Evolutionary conservation across 192 early-diverging fungal genomes (phyloP), one percentile per base, ranked within the genome.

Genomic region (Gigaspora rosea): DNA sequence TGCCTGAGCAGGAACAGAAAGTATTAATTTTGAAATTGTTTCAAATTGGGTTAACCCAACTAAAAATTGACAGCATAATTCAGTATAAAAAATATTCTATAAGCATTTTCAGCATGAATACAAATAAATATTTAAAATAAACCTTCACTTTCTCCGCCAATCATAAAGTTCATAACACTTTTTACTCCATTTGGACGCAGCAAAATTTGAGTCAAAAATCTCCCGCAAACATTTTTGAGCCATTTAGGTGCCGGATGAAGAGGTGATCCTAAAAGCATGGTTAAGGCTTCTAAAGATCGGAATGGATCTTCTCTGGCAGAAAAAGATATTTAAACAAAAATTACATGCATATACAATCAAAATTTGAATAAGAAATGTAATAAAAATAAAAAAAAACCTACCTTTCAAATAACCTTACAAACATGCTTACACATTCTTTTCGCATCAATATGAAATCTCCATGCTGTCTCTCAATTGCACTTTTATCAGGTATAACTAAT

Each of bases 131-230:
- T 51, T 1, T 27, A 16, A 20, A 75, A 77, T 20, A 48, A 75
- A 77, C 81, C 83, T 76, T 86, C 76, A n/a, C 85, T 83, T 41
- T 82, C 81, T 54, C 85, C 83, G 4, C 87, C 89, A 7, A 90
- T 84, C 46, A 94, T 85, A 78, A 90, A 94, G 67, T 94, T 88
- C 15, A 94, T 72, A 4, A 91, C 85, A 8, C 89, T 82, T 9
- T 80, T 85, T 0, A 90, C 86, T 12, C 94, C 94, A 46, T 78
- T 80, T 0, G 89, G 88, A 20, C 89, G 80, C 68, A 93, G 79
- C 15, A 95, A 62, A 46, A 94, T 86, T 36, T 90, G 87, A 1
- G 92, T 86, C 3, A 95, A 85, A 59, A 90, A 91, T 54, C 89
- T 80, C 0, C 90, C 88, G 70, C 93, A 94, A 47, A 92, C 77